Conservation (phyloP, 2,329 filamentous ascomycete genomes). For the Colletotrichum sp. region DNA sequence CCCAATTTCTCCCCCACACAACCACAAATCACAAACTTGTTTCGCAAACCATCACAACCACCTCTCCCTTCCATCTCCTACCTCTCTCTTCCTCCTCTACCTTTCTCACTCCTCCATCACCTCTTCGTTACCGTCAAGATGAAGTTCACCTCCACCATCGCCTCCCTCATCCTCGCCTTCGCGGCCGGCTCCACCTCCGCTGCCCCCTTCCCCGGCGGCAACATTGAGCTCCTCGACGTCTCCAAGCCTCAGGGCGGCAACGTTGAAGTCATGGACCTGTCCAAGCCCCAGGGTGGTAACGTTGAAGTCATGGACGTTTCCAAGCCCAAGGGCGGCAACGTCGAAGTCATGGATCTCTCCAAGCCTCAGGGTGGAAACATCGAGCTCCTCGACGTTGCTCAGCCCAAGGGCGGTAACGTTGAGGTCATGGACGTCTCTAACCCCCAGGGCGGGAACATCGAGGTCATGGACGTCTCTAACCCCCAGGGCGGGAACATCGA, state of each 20-base stretch:
- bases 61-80: not conserved
- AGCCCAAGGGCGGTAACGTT: not conserved
- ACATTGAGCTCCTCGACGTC: not conserved
- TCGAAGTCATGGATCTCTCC: not conserved
- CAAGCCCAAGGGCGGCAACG: not conserved
- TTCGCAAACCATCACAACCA: not conserved
- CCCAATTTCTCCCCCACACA: not conserved
- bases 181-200: not conserved
- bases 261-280: not conserved
- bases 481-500: not conserved
- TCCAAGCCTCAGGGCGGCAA: not conserved
- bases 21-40: not conserved
- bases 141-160: not conserved
- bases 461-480: not conserved
- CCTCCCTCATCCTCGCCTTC: not conserved
- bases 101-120: not conserved
- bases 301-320: not conserved
- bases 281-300: not conserved
- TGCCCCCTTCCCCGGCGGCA: not conserved
- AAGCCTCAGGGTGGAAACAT: not conserved
- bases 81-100: not conserved
- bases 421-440: not conserved
- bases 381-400: not conserved
- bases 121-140: not conserved
- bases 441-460: not conserved